Base-by-base conservation (phyloP, 2,329 filamentous ascomycete genomes). In the Amauroascus verrucosus region DNA sequence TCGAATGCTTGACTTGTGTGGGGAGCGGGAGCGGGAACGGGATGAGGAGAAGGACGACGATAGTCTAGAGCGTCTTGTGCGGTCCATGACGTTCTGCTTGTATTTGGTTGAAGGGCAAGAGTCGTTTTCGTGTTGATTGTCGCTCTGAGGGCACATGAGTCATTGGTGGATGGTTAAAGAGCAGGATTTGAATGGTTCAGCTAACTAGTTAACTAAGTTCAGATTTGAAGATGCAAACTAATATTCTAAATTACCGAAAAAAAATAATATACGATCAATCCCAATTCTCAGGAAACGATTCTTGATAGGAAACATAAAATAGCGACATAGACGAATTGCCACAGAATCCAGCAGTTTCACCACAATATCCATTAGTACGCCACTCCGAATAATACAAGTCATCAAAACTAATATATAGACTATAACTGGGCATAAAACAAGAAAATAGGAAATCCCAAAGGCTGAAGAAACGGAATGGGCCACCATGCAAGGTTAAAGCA, bases 1-100 rank as follows among this genome's bases (percentile, higher is more conserved):
- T 47, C 71, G 67, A 37, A 65, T 64, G 44, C 59, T 63, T 58
- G 58, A 58, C 55, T 59, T 62, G 48, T 56, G 60, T 45, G 67
- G 64, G 6, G 62, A 63, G 30, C 55, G 57, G 33, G 58, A 59
- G 37, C 52, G 53, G 30, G 55, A 40, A n/a, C 51, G 44, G 3
- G 53, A 54, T 40, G 6, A 3, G 20, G 41, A 47, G 24, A 18
- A 3, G 2, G 43, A 43, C 1, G 16, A 16, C 24, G 26, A 43
- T 32, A 4, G 6, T 14, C 44, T 47, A 8, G 35, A 47, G 7
- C 13, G 43, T 32, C 35, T 47, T 35, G 33, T 35, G 13, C 26
- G 44, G 5, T 46, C 30, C 50, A 52, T 46, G 1, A 6, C 14
- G 38, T 37, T 35, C 11, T 26, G 11, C 11, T 26, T 26, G 28